Evolutionary conservation across 108 stramenopile species (phyloP).

Genomic region (Parietichytrium sp.): DNA sequence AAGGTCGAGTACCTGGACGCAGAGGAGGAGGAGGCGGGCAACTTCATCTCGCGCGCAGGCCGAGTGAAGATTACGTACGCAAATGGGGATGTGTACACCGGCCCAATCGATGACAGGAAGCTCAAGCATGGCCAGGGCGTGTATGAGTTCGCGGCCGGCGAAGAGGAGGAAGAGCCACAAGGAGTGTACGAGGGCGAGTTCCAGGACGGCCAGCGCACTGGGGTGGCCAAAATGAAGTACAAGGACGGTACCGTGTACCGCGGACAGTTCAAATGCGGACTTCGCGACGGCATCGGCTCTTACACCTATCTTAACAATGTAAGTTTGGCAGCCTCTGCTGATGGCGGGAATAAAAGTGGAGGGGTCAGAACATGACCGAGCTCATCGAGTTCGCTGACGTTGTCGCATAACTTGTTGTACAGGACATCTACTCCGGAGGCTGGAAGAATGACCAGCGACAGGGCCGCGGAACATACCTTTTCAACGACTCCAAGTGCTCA

Average conservation of each 20-base stretch:
- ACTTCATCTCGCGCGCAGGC: not conserved
- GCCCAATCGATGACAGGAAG: not conserved
- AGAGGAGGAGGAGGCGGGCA: conserved; percentile 1
- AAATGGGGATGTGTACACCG: conserved; percentile 23
- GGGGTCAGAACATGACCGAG: too few relatives aligned
- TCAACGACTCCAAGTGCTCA: not conserved
- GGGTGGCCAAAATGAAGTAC: conserved; percentile 29
- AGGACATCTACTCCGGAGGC: conserved; percentile 45
- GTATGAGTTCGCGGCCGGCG: not conserved
- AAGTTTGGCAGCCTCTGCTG: too few relatives aligned
- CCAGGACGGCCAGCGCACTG: not conserved
- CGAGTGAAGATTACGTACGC: not conserved
- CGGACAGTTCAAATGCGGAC: conserved; percentile 32
- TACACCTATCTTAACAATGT: conserved; percentile 45
- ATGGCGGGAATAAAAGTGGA: too few relatives aligned
- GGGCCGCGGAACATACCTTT: conserved; percentile 32
- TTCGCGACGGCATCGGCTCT: conserved; percentile 38
- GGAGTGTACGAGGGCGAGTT: conserved; percentile 42
- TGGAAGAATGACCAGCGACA: conserved; percentile 34
- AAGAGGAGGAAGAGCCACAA: not conserved
- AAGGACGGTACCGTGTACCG: conserved; percentile 35
- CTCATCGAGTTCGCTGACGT: too few relatives aligned
- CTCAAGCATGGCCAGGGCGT: not conserved
- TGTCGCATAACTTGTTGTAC: too few relatives aligned
- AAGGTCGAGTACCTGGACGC: conserved; percentile 27